Conservation (phyloP, 345 rosid genomes). For the Acer negundo region DNA sequence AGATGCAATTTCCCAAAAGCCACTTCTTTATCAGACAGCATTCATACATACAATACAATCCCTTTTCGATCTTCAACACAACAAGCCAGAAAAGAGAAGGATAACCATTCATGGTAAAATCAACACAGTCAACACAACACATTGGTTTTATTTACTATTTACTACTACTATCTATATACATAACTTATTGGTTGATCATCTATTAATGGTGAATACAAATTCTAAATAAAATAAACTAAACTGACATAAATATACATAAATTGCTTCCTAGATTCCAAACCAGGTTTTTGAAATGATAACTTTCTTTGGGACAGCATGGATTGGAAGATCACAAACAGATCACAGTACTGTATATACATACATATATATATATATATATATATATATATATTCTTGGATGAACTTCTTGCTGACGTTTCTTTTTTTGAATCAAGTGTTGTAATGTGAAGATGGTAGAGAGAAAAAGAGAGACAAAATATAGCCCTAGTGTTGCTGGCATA, state of each 20-base stretch:
- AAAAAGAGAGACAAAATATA: background rate
- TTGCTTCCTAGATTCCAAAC: conserved; percentile 40
- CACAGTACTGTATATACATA: background rate
- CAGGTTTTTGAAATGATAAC: background rate
- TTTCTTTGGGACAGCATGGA: background rate
- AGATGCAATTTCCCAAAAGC: conserved; percentile 52
- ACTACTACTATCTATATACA: no score
- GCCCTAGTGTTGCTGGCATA: conserved; percentile 10
- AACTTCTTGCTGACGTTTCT: conserved; percentile 18
- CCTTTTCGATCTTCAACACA: conserved; percentile 24
- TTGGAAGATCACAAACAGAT: background rate
- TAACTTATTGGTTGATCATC: no score
- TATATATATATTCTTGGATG: background rate
- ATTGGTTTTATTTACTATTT: no score
- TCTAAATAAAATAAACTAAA: background rate
- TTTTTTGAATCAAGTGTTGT: background rate
- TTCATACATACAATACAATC: conserved; percentile 24
- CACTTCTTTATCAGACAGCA: conserved; percentile 34
- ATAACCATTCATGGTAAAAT: background rate
- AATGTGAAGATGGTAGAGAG: background rate
- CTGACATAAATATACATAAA: background rate
- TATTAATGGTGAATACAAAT: no score
- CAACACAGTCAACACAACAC: conserved; percentile 10
- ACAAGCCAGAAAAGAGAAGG: background rate
- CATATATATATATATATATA: background rate